phyloP scores from a whole-genome alignment of 2,329 filamentous ascomycete genomes.

The Fusarium tupiense region DNA sequence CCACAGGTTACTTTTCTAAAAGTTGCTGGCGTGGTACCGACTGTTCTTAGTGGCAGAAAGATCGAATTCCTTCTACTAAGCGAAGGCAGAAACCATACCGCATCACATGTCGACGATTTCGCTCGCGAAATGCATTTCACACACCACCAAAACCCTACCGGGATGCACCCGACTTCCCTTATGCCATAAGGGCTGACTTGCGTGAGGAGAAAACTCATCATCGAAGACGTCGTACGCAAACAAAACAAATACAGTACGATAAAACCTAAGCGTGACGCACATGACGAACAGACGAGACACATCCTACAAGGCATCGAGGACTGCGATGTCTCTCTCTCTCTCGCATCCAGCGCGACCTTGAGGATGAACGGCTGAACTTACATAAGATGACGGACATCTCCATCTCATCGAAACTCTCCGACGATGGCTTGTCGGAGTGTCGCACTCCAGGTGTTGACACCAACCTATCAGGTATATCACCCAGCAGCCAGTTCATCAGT shows the following conservation, averaged over 20 bases:
- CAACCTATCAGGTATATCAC: not conserved
- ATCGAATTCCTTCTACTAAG: not conserved
- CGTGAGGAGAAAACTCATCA: not conserved
- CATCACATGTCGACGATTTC: not conserved
- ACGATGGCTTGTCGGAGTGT: too few relatives aligned
- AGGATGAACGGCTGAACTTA: not conserved
- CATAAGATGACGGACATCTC: not conserved
- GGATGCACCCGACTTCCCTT: not conserved
- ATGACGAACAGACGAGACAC: too few relatives aligned
- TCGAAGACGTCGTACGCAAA: too few relatives aligned
- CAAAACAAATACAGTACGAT: rapidly evolving
- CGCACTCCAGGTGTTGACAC: rapidly evolving
- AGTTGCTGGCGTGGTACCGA: not conserved
- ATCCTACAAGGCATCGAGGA: too few relatives aligned
- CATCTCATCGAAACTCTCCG: too few relatives aligned
- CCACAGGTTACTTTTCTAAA: not conserved
- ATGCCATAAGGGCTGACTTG: not conserved
- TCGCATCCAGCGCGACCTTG: too few relatives aligned
- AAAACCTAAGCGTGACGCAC: too few relatives aligned
- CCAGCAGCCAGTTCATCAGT: not conserved
- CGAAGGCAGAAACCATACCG: not conserved
- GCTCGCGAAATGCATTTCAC: not conserved
- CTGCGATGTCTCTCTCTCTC: too few relatives aligned
- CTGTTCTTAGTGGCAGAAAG: not conserved
- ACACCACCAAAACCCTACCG: not conserved